Percentiles rank a stretch among this genome's conserved stretches.
Evolutionary conservation across 2,329 filamentous ascomycete species (phyloP).

Genomic region (Aspergillus costaricaensis): DNA sequence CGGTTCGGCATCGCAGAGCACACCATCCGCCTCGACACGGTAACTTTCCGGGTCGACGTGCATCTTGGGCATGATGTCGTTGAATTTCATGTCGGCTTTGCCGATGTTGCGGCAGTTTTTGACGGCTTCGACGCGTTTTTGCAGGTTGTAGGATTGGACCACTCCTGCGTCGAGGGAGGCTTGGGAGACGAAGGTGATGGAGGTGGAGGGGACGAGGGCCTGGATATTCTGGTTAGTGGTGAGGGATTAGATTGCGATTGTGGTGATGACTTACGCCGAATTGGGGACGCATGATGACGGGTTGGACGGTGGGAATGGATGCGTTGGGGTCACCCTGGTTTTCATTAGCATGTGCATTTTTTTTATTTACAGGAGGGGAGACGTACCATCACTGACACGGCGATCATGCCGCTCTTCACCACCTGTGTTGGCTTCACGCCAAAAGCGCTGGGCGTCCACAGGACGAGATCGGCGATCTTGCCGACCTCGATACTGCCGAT

Average conservation of each 20-base stretch:
- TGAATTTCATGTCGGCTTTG: constrained; percentile 90
- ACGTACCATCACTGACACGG: constrained; percentile 77
- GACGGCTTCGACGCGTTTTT: constrained; percentile 79
- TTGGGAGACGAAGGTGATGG: constrained; percentile 80
- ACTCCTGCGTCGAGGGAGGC: constrained; percentile 67
- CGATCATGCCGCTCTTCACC: constrained; percentile 85
- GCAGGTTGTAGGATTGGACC: constrained; percentile 71
- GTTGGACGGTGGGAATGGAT: constrained; percentile 85
- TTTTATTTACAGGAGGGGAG: neutral
- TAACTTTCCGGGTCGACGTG: constrained; percentile 90
- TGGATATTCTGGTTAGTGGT: constrained; percentile 12
- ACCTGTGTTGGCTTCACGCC: constrained; percentile 81
- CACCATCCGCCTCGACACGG: constrained; percentile 79
- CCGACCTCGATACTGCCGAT: constrained; percentile 86
- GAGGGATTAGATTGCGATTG: neutral
- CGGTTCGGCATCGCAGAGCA: constrained; percentile 72
- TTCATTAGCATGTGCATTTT: neutral
- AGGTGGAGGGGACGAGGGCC: constrained; percentile 68
- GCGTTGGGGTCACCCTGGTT: constrained; percentile 73
- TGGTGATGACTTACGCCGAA: constrained; percentile 60
- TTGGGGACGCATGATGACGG: constrained; percentile 81
- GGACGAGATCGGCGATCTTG: constrained; percentile 83
- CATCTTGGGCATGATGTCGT: constrained; percentile 82
- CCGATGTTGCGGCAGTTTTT: constrained; percentile 71
- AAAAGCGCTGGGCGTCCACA: constrained; percentile 85